Base-by-base conservation (phyloP, 306 rosid species). In the Prunus dulcis region DNA sequence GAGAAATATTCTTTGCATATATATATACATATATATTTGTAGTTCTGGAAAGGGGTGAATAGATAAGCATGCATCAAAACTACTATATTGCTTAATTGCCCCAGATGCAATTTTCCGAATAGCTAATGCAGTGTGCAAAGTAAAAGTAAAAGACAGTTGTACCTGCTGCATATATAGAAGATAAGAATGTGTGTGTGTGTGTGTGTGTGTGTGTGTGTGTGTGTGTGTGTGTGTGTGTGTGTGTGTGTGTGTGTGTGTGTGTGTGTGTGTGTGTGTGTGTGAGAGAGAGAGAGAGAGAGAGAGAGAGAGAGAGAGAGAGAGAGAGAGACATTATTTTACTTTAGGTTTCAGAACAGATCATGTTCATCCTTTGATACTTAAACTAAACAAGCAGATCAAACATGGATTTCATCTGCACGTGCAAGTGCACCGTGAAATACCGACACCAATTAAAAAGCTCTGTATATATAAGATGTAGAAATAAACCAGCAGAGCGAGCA, bases 351-450 rank as follows among this genome's bases (percentile, higher is more conserved):
- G 38, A 27, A 17, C 58, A 19, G 43, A 13, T 63, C 45, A 32
- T 32, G 67, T 32, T 63, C 67, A 46, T 23, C 34, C 38, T 46
- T 28, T 55, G 20, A 45, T 53, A 56, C 22, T 55, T 56, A 41
- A 34, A 23, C 38, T 71, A 71, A 55, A 20, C 15, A 14, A 72
- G 10, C 38, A 72, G 51, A 71, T 72, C 52, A 20, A 34, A 34
- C 64, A 68, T 20, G 14, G 76, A 38, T 34, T 32, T 72, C 52
- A 57, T 72, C 41, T 41, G 3, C 76, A 72, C 67, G 43, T 72
- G 67, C 67, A n/a, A 20, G 10, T 41, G 76, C 38, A 72, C 55
- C 23, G 43, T 69, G 46, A 9, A 19, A 18, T 50, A 5, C 25
- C 74, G 74, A 69, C 74, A 69, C 46, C 27, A 32, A 38, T 38